Conservation (phyloP, 495 filamentous ascomycete species). For the Aspergillus panamensis region DNA sequence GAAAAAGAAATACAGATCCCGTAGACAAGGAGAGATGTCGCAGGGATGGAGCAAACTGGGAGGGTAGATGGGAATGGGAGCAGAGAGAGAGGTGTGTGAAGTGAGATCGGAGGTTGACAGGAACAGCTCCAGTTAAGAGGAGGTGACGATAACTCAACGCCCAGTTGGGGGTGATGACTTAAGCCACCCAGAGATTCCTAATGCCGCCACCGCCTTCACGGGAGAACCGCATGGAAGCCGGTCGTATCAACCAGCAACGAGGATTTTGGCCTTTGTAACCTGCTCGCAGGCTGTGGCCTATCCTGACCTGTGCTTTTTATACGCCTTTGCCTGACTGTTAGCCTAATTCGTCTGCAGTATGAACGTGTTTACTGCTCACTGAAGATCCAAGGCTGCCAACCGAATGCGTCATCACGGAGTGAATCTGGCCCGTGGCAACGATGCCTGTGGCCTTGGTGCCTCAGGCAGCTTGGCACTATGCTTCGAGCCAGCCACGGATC, state of each 20-base stretch:
- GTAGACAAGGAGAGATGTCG: constrained; percentile 30
- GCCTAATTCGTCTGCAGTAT: not conserved
- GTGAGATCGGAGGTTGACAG: constrained; percentile 23
- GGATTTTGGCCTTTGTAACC: not conserved
- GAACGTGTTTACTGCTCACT: not conserved
- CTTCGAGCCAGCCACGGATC: constrained; percentile 4
- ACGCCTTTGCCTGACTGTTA: constrained; percentile 1
- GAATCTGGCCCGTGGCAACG: not conserved
- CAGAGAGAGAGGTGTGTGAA: constrained; percentile 20
- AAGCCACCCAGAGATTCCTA: constrained; percentile 33
- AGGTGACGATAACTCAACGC: constrained; percentile 38
- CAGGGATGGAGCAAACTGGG: constrained; percentile 18
- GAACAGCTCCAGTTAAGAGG: constrained; percentile 41
- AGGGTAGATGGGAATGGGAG: constrained; percentile 22
- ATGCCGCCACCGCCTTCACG: constrained; percentile 30
- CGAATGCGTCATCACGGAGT: constrained; percentile 11
- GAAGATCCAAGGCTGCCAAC: constrained; percentile 2
- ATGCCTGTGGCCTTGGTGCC: constrained; percentile 23
- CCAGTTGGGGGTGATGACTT: constrained; percentile 33
- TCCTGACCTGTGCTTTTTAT: not conserved
- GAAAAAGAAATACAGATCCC: constrained; percentile 9
- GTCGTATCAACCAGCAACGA: constrained; percentile 22
- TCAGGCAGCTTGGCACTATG: constrained; percentile 11
- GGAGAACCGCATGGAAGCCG: constrained; percentile 42
- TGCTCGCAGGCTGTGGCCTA: not conserved